phyloP scores from a whole-genome alignment of 129 eudicot genomes.

The Arctium lappa region DNA sequence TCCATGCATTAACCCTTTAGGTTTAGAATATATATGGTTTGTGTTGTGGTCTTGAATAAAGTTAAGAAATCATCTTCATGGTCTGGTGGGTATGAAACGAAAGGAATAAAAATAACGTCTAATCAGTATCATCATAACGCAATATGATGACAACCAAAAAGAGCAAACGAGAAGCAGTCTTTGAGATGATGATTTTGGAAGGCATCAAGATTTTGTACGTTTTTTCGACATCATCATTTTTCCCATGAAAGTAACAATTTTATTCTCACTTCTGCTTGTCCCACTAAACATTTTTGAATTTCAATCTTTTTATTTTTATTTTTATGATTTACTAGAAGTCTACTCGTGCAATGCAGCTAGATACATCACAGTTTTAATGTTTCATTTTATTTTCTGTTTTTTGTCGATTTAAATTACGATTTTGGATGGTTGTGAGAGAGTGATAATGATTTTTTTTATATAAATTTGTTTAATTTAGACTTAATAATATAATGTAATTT shows the following conservation, averaged over 20 bases:
- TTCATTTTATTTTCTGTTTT: too few relatives aligned
- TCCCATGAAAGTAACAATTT: neutral
- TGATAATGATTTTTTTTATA: too few relatives aligned
- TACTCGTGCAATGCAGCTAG: too few relatives aligned
- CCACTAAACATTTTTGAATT: neutral
- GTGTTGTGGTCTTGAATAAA: too few relatives aligned
- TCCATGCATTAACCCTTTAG: too few relatives aligned
- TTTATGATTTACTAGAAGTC: too few relatives aligned
- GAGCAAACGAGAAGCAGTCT: neutral
- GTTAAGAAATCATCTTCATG: neutral
- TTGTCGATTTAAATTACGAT: too few relatives aligned
- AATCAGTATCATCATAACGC: neutral
- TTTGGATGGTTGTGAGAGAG: too few relatives aligned
- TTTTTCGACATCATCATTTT: neutral
- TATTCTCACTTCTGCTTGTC: neutral
- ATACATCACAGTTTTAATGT: too few relatives aligned
- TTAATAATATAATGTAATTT: too few relatives aligned
- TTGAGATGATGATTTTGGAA: neutral
- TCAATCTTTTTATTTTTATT: neutral
- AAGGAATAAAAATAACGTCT: neutral
- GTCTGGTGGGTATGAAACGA: neutral
- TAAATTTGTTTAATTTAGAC: too few relatives aligned
- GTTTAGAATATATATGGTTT: too few relatives aligned
- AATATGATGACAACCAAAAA: neutral
- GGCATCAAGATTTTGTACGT: neutral